These are phyloP conservation scores for Protomyces lactucae-debilis DNA, from an alignment of 1,139 yeast species.

Conservation along the genomic window DNA sequence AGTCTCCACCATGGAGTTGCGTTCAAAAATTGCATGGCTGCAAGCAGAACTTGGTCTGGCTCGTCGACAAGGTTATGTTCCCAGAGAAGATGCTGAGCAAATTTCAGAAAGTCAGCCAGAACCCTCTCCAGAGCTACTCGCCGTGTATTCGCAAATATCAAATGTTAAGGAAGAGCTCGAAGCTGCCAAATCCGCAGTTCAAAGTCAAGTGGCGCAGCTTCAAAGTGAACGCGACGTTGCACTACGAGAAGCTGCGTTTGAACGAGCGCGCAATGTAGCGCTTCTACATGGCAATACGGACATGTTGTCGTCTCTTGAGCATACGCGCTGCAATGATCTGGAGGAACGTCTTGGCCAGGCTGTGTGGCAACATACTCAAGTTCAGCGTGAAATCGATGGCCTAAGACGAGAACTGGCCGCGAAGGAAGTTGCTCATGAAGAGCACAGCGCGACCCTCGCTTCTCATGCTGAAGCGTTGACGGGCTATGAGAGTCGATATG, in stretches of 20 bases:
- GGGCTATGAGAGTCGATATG: slow-evolving; percentile 5
- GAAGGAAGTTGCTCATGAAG: neutral
- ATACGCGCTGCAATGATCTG: slow-evolving; percentile 26
- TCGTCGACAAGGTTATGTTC: slow-evolving; percentile 32
- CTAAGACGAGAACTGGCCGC: slow-evolving; percentile 7
- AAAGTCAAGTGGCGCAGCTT: slow-evolving; percentile 35
- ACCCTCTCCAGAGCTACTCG: slow-evolving; percentile 30
- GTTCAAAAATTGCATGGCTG: slow-evolving; percentile 31
- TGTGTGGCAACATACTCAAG: neutral
- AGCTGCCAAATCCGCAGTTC: slow-evolving; percentile 40
- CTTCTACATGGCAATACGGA: slow-evolving; percentile 16
- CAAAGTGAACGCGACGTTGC: slow-evolving; percentile 33
- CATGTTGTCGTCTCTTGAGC: slow-evolving; percentile 8
- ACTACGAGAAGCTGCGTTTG: slow-evolving; percentile 28
- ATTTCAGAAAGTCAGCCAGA: slow-evolving; percentile 1
- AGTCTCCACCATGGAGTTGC: neutral
- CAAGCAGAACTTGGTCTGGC: slow-evolving; percentile 34
- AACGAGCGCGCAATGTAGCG: slow-evolving; percentile 25
- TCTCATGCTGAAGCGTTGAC: slow-evolving; percentile 6
- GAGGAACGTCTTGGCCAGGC: slow-evolving; percentile 28
- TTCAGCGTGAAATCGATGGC: slow-evolving; percentile 7
- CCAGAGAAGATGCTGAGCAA: slow-evolving; percentile 5
- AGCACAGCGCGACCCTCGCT: neutral
- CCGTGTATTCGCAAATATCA: slow-evolving; percentile 39
- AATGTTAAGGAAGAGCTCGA: slow-evolving; percentile 37